Evolutionary conservation across 1,139 yeast genomes (phyloP).

Genomic region (Hyphopichia khmerensis): DNA sequence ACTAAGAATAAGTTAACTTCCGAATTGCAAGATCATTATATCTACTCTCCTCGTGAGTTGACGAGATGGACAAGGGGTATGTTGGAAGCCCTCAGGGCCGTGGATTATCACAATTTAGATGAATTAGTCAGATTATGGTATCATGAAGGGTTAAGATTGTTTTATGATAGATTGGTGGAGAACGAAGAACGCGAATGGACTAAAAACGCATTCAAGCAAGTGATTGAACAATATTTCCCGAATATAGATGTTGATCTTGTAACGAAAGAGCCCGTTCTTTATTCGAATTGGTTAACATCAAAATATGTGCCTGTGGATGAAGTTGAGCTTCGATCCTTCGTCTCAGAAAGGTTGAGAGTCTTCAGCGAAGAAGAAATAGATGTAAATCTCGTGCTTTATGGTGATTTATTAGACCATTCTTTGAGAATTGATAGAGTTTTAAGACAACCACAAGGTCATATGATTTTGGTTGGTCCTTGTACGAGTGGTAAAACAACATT

Average conservation of each 20-base stretch:
- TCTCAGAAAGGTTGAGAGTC: constrained; percentile 62
- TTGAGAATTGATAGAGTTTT: constrained; percentile 80
- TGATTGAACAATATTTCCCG: constrained; percentile 47
- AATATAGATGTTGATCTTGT: constrained; percentile 36
- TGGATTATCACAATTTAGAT: constrained; percentile 33
- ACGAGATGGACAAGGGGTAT: constrained; percentile 89
- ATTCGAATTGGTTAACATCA: constrained; percentile 72
- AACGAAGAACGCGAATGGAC: constrained; percentile 55
- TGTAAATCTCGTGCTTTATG: constrained; percentile 60
- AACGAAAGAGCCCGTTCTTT: constrained; percentile 54
- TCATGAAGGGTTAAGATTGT: constrained; percentile 77
- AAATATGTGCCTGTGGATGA: constrained; percentile 59
- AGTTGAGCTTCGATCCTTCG: constrained; percentile 50
- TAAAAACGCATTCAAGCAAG: constrained; percentile 35
- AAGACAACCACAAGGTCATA: constrained; percentile 85
- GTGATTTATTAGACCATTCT: constrained; percentile 72
- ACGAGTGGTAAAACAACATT: constrained; percentile 82
- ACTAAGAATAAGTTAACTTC: constrained; percentile 43
- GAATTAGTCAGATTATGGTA: constrained; percentile 69
- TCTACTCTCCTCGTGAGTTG: constrained; percentile 87
- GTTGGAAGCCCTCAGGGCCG: constrained; percentile 50
- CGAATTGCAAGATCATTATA: constrained; percentile 52
- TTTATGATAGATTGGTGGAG: constrained; percentile 65
- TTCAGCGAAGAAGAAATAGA: constrained; percentile 79
- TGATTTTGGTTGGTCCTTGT: constrained; percentile 83